Base-by-base conservation (phyloP, 306 rosid genomes). In the Neltuma alba region DNA sequence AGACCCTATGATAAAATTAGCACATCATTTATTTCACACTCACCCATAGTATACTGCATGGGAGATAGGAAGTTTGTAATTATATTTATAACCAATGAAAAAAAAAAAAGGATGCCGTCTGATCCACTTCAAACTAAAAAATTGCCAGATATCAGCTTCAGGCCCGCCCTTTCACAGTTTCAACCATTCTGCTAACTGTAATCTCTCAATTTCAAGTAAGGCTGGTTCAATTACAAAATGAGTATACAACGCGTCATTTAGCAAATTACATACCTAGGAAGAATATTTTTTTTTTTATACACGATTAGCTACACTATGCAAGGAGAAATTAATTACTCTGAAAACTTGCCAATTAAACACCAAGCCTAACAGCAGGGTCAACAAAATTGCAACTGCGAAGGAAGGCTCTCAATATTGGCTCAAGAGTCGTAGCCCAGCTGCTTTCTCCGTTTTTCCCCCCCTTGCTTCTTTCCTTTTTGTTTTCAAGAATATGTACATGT, bases 401-500 rank as follows among this genome's bases (percentile, higher is more conserved):
- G 76, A 83, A 79, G 62, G 80, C 83, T 44, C 77, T 70, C 71
- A n/a, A n/a, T n/a, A 74, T 63, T 40, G 70, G 67, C 80, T 50
- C 65, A 57, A 83, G 76, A 79, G 68, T 75, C 80, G 72, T 76
- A 52, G 76, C 77, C 78, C 77, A 82, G 52, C 83, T 77, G 27
- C 55, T 48, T 48, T 18, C 55, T 7, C 15, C n/a, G 58, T 52
- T 52, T 18, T 18, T 18, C 15, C n/a, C 72, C 85, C 58, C 6
- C 41, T 54, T 23, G 2, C 27, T 20, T 23, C 12, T 52, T 20
- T 52, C 83, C 70, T 76, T 37, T 18, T 21, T 66, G 7, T 15
- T 34, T 37, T 73, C 38, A 84, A 28, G 74, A 80, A 85, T 70
- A 88, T 88, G 27, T 88, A 86, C 93, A 85, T 57, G 83, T 72